Evolutionary conservation across 495 filamentous ascomycete genomes (phyloP).

Genomic region (Podospora fimiseda): DNA sequence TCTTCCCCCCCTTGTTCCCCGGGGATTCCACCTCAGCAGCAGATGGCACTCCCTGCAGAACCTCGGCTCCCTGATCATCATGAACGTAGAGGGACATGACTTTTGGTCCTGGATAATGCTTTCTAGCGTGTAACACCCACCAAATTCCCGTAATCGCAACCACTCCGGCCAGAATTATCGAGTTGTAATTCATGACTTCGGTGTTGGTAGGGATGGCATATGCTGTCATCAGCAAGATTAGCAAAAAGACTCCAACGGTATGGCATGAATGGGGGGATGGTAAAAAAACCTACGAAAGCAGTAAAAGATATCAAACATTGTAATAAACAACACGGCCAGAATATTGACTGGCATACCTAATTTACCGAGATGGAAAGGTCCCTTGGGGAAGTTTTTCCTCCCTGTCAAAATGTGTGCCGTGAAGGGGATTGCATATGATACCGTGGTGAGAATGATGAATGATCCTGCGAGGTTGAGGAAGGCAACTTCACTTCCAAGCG

Average conservation of each 20-base stretch:
- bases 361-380: constrained; percentile 62
- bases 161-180: constrained; percentile 55
- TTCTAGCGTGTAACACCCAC: constrained; percentile 55
- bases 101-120: constrained; percentile 55
- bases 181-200: constrained; percentile 66
- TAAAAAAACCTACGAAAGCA: constrained; percentile 52
- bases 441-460: constrained; percentile 66
- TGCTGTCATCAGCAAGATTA: constrained; percentile 32
- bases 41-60: background rate
- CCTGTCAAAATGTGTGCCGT: constrained; percentile 63
- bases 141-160: constrained; percentile 49
- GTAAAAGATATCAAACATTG: constrained; percentile 64
- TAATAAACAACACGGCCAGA: constrained; percentile 56
- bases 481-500: constrained; percentile 63
- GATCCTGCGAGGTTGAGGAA: constrained; percentile 70
- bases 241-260: background rate
- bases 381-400: constrained; percentile 56
- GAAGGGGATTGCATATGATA: constrained; percentile 72
- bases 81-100: constrained; percentile 43
- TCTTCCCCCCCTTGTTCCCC: background rate
- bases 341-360: constrained; percentile 56
- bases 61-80: constrained; percentile 16
- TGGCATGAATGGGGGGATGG: background rate
- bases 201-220: constrained; percentile 50
- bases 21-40: background rate